Base-by-base conservation (phyloP, 129 eudicot species). In the Helichrysum umbraculigerum region DNA sequence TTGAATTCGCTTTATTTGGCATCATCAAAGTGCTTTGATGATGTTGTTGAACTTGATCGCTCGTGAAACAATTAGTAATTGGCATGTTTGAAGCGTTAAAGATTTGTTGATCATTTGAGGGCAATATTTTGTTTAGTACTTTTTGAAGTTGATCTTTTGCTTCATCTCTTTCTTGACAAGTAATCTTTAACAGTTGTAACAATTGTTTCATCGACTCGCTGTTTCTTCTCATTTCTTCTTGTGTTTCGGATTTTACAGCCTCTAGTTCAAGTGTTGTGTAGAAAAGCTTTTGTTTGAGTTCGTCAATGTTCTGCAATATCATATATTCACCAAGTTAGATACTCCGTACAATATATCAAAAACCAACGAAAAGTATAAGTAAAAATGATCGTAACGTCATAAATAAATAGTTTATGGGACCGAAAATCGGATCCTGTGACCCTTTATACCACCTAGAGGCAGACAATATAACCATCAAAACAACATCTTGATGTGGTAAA, bases 151-250 rank as follows among this genome's bases (percentile, higher is more conserved):
- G 94, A 16, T 81, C 78, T 80, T 68, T 86, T 12, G 99, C 97
- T 87, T 95, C 97, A 78, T 95, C 97, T 82, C 99, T 84, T 85
- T 95, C 94, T 66, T 89, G 86, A 19, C 75, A 84, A 65, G 90
- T 87, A 56, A 79, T 54, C 30, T 91, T 88, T 39, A 95, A 69
- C 0, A 89, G 73, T 1, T 86, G 88, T 54, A 86, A 76, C 39
- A 88, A 44, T 72, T 87, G 91, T 75, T 81, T 82, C 42, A 72
- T 72, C 29, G 83, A 78, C 64, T 87, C 96, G 10, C 68, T 81
- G 81, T 85, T 85, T 63, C 84, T 87, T 78, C 61, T 78, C 74
- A 81, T 81, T 81, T 94, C 87, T 50, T 91, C 88, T 17, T 28
- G 63, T 10, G 89, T 85, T 86, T 91, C 89, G 28, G 83, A 75